Conservation (phyloP, 495 filamentous ascomycete species). For the Articulospora tetracladia region DNA sequence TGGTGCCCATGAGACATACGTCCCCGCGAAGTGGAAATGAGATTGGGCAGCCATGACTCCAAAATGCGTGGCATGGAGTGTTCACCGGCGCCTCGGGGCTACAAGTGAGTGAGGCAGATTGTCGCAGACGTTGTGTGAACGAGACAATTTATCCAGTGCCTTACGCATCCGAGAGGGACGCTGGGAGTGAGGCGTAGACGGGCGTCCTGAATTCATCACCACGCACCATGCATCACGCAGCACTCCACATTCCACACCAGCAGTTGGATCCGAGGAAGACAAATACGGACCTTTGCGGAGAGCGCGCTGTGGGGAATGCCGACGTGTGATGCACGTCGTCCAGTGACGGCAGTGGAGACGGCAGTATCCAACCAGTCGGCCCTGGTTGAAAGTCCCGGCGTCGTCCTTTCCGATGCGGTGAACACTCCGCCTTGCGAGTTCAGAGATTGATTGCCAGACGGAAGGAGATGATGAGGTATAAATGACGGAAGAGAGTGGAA, state of each 20-base stretch:
- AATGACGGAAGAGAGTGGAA: neutral
- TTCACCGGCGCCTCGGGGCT: neutral
- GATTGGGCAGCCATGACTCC: neutral
- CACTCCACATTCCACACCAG: neutral
- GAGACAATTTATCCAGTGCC: neutral
- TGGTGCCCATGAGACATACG: neutral
- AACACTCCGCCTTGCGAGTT: neutral
- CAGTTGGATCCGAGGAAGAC: too few species aligned
- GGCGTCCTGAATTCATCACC: neutral
- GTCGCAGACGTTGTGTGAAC: neutral
- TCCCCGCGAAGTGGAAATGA: neutral
- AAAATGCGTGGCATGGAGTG: neutral
- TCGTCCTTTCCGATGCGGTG: neutral
- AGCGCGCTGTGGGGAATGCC: too few species aligned
- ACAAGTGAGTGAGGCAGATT: neutral
- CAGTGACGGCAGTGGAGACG: neutral
- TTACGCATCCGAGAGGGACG: neutral
- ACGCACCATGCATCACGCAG: neutral
- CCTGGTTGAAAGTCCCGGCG: neutral
- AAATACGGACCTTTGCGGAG: neutral
- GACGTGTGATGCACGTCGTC: neutral
- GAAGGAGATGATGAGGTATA: neutral
- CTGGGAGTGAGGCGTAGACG: neutral
- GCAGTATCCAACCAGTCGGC: neutral
- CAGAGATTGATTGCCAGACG: neutral